Conservation (phyloP, 2,329 filamentous ascomycete genomes). For the Sarocladiaceae sp. region DNA sequence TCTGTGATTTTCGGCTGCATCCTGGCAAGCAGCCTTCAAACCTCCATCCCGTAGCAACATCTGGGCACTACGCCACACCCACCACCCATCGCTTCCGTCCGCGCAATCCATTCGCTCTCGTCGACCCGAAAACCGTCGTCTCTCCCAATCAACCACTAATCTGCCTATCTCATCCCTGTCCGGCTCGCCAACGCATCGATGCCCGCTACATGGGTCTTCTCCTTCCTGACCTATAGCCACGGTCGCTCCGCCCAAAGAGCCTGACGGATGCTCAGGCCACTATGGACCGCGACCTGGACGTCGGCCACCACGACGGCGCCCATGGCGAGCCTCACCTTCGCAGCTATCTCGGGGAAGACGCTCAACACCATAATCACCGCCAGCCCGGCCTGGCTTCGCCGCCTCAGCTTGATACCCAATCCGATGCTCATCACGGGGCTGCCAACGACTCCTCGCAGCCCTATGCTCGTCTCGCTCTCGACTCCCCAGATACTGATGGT, state of each 20-base stretch:
- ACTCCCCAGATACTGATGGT: conserved; percentile 16
- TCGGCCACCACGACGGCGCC: conserved; percentile 11
- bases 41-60: neutral
- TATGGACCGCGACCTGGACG: conserved; percentile 38
- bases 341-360: conserved; percentile 14
- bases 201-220: conserved; percentile 40
- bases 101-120: conserved; percentile 7
- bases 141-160: conserved; percentile 6
- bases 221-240: conserved; percentile 35
- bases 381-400: neutral
- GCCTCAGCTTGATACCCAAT: neutral
- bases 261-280: conserved; percentile 41
- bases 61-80: neutral
- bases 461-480: conserved; percentile 18
- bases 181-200: conserved; percentile 41
- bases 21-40: neutral
- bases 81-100: neutral
- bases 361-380: conserved; percentile 9
- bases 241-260: conserved; percentile 36
- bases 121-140: neutral
- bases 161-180: conserved; percentile 4
- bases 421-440: neutral
- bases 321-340: conserved; percentile 1
- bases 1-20: neutral
- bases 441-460: conserved; percentile 10